Conservation (phyloP, 83 land plant genomes). For the Diphasiastrum complanatum region DNA sequence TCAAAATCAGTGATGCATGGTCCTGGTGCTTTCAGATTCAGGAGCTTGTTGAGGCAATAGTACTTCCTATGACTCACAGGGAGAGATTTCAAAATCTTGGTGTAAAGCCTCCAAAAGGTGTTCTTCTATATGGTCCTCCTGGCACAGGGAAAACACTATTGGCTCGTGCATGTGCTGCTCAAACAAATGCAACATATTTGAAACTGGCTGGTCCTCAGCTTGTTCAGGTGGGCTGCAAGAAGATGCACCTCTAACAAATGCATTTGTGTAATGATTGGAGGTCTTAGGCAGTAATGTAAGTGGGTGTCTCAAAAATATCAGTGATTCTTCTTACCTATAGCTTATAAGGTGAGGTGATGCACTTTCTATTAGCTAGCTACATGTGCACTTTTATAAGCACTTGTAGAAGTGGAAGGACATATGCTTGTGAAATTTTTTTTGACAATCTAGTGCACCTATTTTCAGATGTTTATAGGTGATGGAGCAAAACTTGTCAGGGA, state of each 20-base stretch:
- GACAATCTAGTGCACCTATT: not conserved
- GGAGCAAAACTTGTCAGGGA: conserved; percentile 99
- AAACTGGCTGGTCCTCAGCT: conserved; percentile 97
- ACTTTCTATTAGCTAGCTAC: too few relatives aligned
- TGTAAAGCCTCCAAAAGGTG: conserved; percentile 94
- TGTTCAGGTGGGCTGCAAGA: conserved; percentile 62
- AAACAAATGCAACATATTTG: conserved; percentile 94
- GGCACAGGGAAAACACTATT: conserved; percentile 97
- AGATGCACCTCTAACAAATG: too few relatives aligned
- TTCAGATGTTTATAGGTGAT: conserved; percentile 99
- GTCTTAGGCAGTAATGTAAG: too few relatives aligned
- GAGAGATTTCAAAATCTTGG: conserved; percentile 93
- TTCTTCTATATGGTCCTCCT: conserved; percentile 95
- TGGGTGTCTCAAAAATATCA: too few relatives aligned
- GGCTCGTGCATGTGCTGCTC: conserved; percentile 99
- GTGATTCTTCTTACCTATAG: too few relatives aligned
- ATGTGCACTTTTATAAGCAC: too few relatives aligned
- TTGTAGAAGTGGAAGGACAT: too few relatives aligned
- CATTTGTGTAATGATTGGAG: too few relatives aligned
- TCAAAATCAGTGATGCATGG: too few relatives aligned
- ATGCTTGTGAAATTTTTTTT: not conserved
- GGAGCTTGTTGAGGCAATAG: conserved; percentile 98
- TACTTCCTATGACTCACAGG: conserved; percentile 96
- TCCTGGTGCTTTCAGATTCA: conserved; percentile 56
- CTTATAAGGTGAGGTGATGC: too few relatives aligned